Evolutionary conservation across 805 yeast species (phyloP).

Genomic region (Candida krabiensis): DNA sequence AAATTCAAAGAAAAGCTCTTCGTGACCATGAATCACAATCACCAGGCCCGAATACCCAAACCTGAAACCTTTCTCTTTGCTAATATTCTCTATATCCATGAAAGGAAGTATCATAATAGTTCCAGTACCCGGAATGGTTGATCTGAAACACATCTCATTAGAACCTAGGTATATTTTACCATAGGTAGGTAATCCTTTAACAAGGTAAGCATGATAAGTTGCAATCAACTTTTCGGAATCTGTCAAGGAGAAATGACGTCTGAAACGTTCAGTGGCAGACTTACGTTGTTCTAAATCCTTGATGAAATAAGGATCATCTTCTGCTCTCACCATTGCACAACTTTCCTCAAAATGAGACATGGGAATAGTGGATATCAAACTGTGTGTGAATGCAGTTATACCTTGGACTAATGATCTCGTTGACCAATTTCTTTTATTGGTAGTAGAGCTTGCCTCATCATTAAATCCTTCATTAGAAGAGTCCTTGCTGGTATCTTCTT

Average conservation of each 20-base stretch:
- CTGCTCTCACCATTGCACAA: conserved; percentile 37
- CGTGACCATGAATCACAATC: conserved; percentile 69
- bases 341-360: conserved; percentile 54
- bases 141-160: conserved; percentile 72
- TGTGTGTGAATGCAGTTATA: conserved; percentile 27
- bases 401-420: conserved; percentile 32
- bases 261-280: conserved; percentile 57
- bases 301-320: conserved; percentile 51
- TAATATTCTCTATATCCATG: conserved; percentile 66
- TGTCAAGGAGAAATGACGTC: conserved; percentile 63
- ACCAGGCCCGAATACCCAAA: conserved; percentile 73
- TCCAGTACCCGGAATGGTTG: conserved; percentile 72
- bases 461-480: too few species aligned
- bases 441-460: conserved; percentile 3
- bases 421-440: conserved; percentile 19
- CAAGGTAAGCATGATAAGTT: conserved; percentile 68
- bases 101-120: conserved; percentile 84
- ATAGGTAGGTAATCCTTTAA: conserved; percentile 71
- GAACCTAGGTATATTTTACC: conserved; percentile 80
- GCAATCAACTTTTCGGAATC: conserved; percentile 54
- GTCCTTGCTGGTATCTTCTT: too few species aligned
- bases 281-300: conserved; percentile 42
- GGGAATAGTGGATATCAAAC: conserved; percentile 22
- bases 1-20: conserved; percentile 77
- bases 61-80: conserved; percentile 65